Evolutionary conservation across 1,139 yeast species (phyloP).

Genomic region (Chernovozyma sophiae-reginae): DNA sequence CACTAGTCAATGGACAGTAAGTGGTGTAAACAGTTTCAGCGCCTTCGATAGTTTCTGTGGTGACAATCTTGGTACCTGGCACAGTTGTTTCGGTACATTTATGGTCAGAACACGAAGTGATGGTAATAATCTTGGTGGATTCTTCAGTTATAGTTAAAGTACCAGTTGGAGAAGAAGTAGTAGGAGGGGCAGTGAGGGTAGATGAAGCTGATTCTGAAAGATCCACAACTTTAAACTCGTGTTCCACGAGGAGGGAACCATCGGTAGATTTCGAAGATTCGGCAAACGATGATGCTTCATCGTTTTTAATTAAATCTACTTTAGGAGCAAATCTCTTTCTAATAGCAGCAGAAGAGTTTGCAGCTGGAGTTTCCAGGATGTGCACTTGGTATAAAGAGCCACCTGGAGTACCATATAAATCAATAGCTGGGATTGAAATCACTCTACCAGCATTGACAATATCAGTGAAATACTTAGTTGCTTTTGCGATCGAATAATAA

Average conservation of each 20-base stretch:
- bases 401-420: slow-evolving; percentile 21
- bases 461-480: slow-evolving; percentile 29
- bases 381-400: slow-evolving; percentile 30
- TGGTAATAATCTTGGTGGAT: slow-evolving; percentile 39
- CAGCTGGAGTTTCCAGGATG: slow-evolving; percentile 23
- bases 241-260: slow-evolving; percentile 22
- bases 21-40: slow-evolving; percentile 30
- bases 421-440: slow-evolving; percentile 31
- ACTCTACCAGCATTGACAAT: slow-evolving; percentile 33
- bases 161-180: slow-evolving; percentile 18
- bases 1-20: slow-evolving; percentile 25
- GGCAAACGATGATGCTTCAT: slow-evolving; percentile 17
- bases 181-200: slow-evolving; percentile 10
- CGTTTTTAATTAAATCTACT: slow-evolving; percentile 30
- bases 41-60: slow-evolving; percentile 23
- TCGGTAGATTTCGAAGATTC: slow-evolving; percentile 22
- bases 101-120: slow-evolving; percentile 45
- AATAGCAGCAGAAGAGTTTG: slow-evolving; percentile 41
- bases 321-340: slow-evolving; percentile 35
- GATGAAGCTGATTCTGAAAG: slow-evolving; percentile 11
- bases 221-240: slow-evolving; percentile 23
- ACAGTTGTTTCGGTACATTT: slow-evolving; percentile 27
- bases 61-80: slow-evolving; percentile 24
- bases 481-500: slow-evolving; percentile 29
- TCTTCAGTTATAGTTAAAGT: slow-evolving; percentile 22